These are phyloP conservation scores for Ophiostoma sp. DNA, from an alignment of 2,329 filamentous ascomycete genomes.

Conservation along the genomic window DNA sequence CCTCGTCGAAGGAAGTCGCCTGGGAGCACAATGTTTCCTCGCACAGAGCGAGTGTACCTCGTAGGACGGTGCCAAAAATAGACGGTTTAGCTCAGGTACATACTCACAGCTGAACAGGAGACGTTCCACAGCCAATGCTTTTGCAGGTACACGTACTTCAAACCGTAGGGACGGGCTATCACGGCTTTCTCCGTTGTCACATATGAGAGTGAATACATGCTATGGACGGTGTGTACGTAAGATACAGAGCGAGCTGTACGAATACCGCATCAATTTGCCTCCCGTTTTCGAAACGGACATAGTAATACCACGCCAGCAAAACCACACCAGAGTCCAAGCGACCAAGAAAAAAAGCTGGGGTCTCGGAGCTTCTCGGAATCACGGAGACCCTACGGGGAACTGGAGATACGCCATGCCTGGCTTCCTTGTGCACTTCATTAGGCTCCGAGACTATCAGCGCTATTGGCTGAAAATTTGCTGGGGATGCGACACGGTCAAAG, in stretches of 20 bases:
- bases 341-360: constrained; percentile 13
- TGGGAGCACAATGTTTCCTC: neutral
- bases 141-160: neutral
- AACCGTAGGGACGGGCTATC: neutral
- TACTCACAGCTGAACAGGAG: neutral
- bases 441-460: neutral
- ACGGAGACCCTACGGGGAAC: constrained; percentile 9
- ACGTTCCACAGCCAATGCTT: neutral
- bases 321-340: too few relatives aligned
- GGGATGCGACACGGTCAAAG: neutral
- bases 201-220: neutral
- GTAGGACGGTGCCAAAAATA: constrained; percentile 1
- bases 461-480: neutral
- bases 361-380: constrained; percentile 25
- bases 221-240: too few relatives aligned
- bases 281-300: constrained; percentile 12
- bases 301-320: neutral
- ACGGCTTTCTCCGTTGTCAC: neutral
- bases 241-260: neutral
- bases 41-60: neutral
- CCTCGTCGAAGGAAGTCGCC: neutral
- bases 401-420: neutral
- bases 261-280: neutral
- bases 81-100: too few relatives aligned
- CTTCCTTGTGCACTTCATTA: neutral